A percentile compares a stretch with the other conserved stretches of the same genome.
Conservation (phyloP, 2,329 filamentous ascomycete species). For the Exophiala lecanii-corni region DNA sequence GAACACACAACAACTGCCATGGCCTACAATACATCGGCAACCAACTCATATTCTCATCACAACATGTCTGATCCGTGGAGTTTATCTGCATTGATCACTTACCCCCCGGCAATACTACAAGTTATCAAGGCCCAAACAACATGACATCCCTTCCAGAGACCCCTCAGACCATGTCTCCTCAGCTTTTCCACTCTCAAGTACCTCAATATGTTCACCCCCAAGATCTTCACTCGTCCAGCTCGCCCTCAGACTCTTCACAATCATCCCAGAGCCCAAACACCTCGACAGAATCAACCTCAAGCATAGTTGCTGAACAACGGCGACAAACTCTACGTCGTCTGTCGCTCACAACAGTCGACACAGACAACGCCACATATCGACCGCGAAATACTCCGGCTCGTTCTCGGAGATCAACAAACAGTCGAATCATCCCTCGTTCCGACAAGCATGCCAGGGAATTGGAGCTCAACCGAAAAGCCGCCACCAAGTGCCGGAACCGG, state of each 20-base stretch:
- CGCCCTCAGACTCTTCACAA: not conserved
- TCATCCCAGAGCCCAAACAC: not conserved
- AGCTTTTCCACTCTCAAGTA: not conserved
- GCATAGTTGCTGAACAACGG: slow-evolving; percentile 3
- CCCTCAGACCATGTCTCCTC: not conserved
- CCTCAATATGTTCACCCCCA: slow-evolving; percentile 12
- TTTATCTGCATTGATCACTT: too few species aligned
- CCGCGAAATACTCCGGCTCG: slow-evolving; percentile 12
- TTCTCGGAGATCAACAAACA: slow-evolving; percentile 6
- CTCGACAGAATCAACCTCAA: slow-evolving; percentile 6
- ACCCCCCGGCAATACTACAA: too few species aligned
- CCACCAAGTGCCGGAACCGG: slow-evolving; percentile 19
- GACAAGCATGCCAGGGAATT: slow-evolving; percentile 20
- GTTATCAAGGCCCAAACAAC: too few species aligned
- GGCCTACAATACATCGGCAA: too few species aligned
- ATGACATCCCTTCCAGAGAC: too few species aligned
- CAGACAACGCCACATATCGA: slow-evolving; percentile 11
- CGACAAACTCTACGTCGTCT: slow-evolving; percentile 12
- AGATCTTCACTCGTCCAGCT: slow-evolving; percentile 4
- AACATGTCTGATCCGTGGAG: too few species aligned
- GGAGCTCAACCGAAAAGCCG: slow-evolving; percentile 21
- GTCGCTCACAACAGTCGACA: slow-evolving; percentile 11
- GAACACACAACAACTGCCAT: too few species aligned
- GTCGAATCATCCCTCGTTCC: slow-evolving; percentile 15
- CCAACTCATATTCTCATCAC: too few species aligned